Conservation (phyloP, 225 moss, liverwort and hornwort genomes). For the Bryoerythrophyllum caledonicum region DNA sequence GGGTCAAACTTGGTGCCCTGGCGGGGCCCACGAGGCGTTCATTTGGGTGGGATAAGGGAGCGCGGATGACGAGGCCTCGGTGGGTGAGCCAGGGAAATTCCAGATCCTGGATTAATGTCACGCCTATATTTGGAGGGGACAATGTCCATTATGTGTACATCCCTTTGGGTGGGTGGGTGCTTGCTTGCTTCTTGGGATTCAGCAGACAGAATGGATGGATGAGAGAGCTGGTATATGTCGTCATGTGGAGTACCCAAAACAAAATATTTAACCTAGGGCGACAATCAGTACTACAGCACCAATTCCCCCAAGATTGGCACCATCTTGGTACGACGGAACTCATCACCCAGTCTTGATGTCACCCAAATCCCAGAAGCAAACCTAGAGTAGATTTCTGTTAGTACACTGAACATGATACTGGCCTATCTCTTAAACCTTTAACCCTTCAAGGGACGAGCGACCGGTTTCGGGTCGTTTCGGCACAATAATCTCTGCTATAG, state of each 20-base stretch:
- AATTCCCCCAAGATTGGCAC: neutral
- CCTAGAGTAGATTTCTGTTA: too few species aligned
- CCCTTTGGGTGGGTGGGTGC: neutral
- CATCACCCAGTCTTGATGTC: neutral
- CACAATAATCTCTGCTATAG: too few species aligned
- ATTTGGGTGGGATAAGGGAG: conserved; percentile 20
- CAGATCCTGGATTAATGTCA: conserved; percentile 14
- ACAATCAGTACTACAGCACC: too few species aligned
- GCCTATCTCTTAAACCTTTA: too few species aligned
- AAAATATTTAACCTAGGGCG: too few species aligned
- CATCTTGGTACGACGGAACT: neutral
- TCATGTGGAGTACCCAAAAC: neutral
- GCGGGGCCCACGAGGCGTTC: conserved; percentile 30
- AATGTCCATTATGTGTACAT: conserved; percentile 19
- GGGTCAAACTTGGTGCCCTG: conserved; percentile 29
- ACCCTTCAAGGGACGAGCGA: too few species aligned
- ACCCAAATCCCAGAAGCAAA: too few species aligned
- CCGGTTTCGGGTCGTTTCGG: too few species aligned
- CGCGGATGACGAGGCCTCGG: conserved; percentile 5
- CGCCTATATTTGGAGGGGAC: conserved; percentile 34
- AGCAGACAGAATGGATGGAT: conserved; percentile 19
- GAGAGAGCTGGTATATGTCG: neutral
- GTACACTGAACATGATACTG: neutral
- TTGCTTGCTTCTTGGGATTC: conserved; percentile 20
- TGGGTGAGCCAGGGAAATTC: neutral